Conservation (phyloP, 345 rosid species). For the Gossypium herbaceum region DNA sequence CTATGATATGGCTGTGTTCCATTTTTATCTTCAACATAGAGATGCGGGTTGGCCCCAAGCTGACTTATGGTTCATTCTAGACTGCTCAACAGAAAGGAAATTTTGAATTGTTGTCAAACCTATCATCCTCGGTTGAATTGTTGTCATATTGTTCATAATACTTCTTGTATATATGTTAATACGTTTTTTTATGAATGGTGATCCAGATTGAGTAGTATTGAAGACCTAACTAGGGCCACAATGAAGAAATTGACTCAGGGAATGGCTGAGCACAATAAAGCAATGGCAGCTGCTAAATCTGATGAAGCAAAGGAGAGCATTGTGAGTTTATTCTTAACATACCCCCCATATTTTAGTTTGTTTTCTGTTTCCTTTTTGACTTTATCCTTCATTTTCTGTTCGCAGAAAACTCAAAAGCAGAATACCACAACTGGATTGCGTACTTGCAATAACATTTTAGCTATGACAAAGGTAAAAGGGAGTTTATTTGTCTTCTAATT, state of each 20-base stretch:
- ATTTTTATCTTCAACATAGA: neutral
- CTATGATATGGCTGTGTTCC: neutral
- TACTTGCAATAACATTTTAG: slow-evolving; percentile 90
- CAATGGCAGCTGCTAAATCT: slow-evolving; percentile 91
- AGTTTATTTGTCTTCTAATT: neutral
- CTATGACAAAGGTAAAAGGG: slow-evolving; percentile 83
- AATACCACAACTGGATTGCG: slow-evolving; percentile 82
- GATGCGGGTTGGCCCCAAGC: neutral
- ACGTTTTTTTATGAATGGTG: slow-evolving; percentile 2
- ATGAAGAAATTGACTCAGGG: slow-evolving; percentile 93
- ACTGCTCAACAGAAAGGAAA: neutral
- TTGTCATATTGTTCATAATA: neutral
- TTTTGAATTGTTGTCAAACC: neutral
- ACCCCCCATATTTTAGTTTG: neutral
- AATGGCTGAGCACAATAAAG: slow-evolving; percentile 90
- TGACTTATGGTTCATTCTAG: neutral
- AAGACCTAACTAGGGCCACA: slow-evolving; percentile 83
- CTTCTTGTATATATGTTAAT: neutral
- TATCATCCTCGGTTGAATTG: neutral
- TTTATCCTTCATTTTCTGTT: slow-evolving; percentile 10
- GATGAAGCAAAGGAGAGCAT: slow-evolving; percentile 80
- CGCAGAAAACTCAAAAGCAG: slow-evolving; percentile 85
- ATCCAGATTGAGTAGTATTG: slow-evolving; percentile 73
- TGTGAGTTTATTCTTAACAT: slow-evolving; percentile 44
- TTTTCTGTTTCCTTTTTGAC: neutral